phyloP scores from a whole-genome alignment of 2,329 filamentous ascomycete genomes.

The Grosmannia penicillata region DNA sequence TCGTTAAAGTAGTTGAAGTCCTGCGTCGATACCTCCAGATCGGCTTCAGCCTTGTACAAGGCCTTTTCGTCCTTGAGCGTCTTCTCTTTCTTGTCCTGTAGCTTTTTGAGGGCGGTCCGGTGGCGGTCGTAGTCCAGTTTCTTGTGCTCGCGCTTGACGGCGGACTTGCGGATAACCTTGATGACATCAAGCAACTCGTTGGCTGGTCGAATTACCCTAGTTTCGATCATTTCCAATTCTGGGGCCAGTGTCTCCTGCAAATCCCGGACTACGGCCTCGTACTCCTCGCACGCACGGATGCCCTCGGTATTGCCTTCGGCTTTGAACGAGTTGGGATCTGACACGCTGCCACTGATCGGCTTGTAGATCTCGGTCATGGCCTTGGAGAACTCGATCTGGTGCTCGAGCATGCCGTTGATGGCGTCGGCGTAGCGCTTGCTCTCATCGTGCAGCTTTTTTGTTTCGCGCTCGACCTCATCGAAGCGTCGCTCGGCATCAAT shows the following conservation, averaged over 20 bases:
- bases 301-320: constrained; percentile 82
- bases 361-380: constrained; percentile 95
- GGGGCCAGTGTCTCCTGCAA: constrained; percentile 77
- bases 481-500: constrained; percentile 89
- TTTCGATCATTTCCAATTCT: constrained; percentile 96
- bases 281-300: constrained; percentile 91
- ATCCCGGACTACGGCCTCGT: constrained; percentile 80
- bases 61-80: constrained; percentile 94
- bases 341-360: constrained; percentile 89
- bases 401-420: constrained; percentile 93
- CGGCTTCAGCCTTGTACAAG: constrained; percentile 86
- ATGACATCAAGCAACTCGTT: constrained; percentile 90
- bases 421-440: constrained; percentile 95
- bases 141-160: constrained; percentile 88
- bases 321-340: constrained; percentile 72
- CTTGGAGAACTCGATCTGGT: constrained; percentile 97
- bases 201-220: constrained; percentile 76
- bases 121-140: constrained; percentile 92
- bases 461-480: constrained; percentile 84
- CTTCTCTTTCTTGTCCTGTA: constrained; percentile 96
- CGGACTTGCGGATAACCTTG: constrained; percentile 84
- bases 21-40: constrained; percentile 80
- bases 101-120: constrained; percentile 70
- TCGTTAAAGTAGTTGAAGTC: constrained; percentile 99
- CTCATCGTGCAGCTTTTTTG: constrained; percentile 92